These are phyloP conservation scores for Aspergillus terreus DNA, from an alignment of 2,329 filamentous ascomycete species.

Conservation along the genomic window DNA sequence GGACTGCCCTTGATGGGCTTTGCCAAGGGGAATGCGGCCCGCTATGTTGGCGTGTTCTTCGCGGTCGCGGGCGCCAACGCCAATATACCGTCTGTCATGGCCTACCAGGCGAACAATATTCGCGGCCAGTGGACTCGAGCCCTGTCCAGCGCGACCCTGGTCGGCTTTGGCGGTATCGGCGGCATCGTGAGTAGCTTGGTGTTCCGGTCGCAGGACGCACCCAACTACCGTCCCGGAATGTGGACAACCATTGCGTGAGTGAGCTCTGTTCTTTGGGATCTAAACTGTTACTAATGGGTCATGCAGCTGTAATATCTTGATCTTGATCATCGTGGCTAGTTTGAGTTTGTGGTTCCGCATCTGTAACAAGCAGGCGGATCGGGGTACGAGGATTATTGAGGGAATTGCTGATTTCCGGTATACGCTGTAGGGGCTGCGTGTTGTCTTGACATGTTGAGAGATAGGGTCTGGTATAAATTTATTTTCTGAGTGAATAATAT, in stretches of 20 bases:
- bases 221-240: slow-evolving; percentile 30
- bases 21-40: slow-evolving; percentile 51
- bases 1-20: slow-evolving; percentile 73
- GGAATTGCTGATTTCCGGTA: slow-evolving; percentile 36
- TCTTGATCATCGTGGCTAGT: slow-evolving; percentile 25
- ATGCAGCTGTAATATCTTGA: slow-evolving; percentile 30
- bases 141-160: slow-evolving; percentile 69
- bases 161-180: slow-evolving; percentile 71
- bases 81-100: slow-evolving; percentile 60
- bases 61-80: slow-evolving; percentile 70
- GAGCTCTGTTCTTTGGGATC: neutral
- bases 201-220: slow-evolving; percentile 51
- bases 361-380: slow-evolving; percentile 32
- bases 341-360: slow-evolving; percentile 31
- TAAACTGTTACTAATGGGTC: slow-evolving; percentile 6
- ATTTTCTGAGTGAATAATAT: neutral
- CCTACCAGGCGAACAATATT: slow-evolving; percentile 84
- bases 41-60: slow-evolving; percentile 74
- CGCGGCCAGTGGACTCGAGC: slow-evolving; percentile 84
- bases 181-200: slow-evolving; percentile 72
- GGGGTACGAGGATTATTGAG: slow-evolving; percentile 33
- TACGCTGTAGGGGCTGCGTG: slow-evolving; percentile 14
- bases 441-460: neutral
- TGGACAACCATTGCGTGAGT: slow-evolving; percentile 30
- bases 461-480: neutral